These are phyloP conservation scores for Lactarius deliciosus DNA, from an alignment of 768 basidiomycete species.

Conservation along the genomic window DNA sequence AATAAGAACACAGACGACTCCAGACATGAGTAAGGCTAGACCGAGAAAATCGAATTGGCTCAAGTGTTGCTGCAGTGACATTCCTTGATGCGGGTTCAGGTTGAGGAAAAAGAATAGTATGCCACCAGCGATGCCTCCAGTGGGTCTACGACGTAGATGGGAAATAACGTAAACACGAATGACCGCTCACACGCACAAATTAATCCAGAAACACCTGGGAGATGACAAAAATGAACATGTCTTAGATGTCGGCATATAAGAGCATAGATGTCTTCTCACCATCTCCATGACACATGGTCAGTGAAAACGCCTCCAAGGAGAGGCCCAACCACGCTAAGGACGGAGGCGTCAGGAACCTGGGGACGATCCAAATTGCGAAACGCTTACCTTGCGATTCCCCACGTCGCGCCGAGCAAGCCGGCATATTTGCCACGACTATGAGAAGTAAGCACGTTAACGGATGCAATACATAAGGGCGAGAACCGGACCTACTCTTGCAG, in stretches of 20 bases:
- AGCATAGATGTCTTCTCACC: slow-evolving; percentile 42
- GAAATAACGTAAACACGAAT: neutral
- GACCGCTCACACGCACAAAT: slow-evolving; percentile 48
- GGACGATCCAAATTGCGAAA: neutral
- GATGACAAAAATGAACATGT: slow-evolving; percentile 1
- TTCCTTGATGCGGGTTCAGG: slow-evolving; percentile 69
- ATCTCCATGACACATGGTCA: slow-evolving; percentile 77
- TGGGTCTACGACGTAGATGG: slow-evolving; percentile 51
- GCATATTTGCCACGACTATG: slow-evolving; percentile 73
- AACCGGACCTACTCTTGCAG: slow-evolving; percentile 59
- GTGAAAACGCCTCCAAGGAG: slow-evolving; percentile 78
- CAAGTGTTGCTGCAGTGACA: slow-evolving; percentile 56
- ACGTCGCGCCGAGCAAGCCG: slow-evolving; percentile 75
- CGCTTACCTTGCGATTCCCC: slow-evolving; percentile 60
- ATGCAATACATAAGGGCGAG: neutral
- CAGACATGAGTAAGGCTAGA: slow-evolving; percentile 57
- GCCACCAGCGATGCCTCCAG: slow-evolving; percentile 61
- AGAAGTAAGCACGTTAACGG: neutral
- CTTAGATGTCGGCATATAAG: slow-evolving; percentile 9
- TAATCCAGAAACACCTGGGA: slow-evolving; percentile 72
- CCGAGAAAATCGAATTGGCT: slow-evolving; percentile 72
- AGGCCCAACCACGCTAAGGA: slow-evolving; percentile 63
- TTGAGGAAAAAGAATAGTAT: slow-evolving; percentile 74
- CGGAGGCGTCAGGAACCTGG: neutral
- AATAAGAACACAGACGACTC: slow-evolving; percentile 66